Base-by-base conservation (phyloP, 441 rosid genomes). In the Adansonia madagascariensis region DNA sequence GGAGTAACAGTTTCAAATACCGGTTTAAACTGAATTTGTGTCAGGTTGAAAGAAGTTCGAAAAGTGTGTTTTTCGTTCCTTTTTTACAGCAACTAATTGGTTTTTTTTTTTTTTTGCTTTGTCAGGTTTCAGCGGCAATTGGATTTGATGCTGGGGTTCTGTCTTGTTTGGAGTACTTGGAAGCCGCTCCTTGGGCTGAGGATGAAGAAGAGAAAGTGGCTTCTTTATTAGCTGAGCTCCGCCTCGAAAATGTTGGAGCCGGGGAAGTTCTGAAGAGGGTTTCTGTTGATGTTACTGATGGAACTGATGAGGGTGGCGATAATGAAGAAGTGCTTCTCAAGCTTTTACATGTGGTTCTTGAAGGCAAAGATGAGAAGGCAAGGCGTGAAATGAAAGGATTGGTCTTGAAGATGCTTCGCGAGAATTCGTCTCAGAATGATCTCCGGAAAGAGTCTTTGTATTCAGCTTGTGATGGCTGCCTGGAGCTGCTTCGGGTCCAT, bases 111-210 rank as follows among this genome's bases (percentile, higher is more conserved):
- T 72, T 65, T 72, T 57, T 46, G 17, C 74, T 22, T 57, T 77
- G 74, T 66, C 63, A 96, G 99, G 99, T 96, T 80, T 94, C 99
- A 20, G 94, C 98, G 97, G 67, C 67, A 62, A 62, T 62, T 31
- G 67, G 67, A 62, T 62, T 62, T 62, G 67, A 62, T 62, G 64
- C 97, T 15, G 98, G 98, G 73, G 95, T 96, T 46, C 74, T 94
- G 52, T 94, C 98, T 76, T 96, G 99, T 86, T 80, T 96, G 83
- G 97, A 96, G 90, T 92, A 89, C 76, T 86, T 96, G 64, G 99
- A 96, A 86, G 98, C 99, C 43, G 98, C 98, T 49, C 98, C 99
- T 22, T 96, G 99, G 99, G 91, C 94, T 6, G 99, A 94, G 88
- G 98, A 94, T 73, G 99, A 96, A 88, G 99, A 96, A 75, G 91